Evolutionary conservation across 768 basidiomycete genomes (phyloP).

Genomic region (Daedaleopsis nitida): DNA sequence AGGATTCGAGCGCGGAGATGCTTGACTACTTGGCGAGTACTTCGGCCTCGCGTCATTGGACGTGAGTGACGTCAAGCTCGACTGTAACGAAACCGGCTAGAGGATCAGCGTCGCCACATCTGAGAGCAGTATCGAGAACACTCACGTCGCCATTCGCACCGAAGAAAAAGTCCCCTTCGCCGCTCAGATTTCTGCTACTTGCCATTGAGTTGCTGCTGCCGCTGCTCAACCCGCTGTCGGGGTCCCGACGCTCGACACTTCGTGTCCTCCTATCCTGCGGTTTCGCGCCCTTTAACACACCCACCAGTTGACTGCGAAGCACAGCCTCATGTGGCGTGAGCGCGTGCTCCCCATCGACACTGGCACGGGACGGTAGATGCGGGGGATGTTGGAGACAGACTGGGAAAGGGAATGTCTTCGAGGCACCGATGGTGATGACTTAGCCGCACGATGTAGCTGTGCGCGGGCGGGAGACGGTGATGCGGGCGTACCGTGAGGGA

Average conservation of each 20-base stretch:
- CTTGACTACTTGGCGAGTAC: slow-evolving; percentile 5
- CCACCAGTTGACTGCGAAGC: slow-evolving; percentile 53
- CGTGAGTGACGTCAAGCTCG: slow-evolving; percentile 24
- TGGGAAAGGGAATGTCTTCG: slow-evolving; percentile 18
- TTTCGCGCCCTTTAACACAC: slow-evolving; percentile 43
- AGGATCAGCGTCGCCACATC: slow-evolving; percentile 18
- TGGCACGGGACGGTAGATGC: slow-evolving; percentile 13
- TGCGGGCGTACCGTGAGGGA: slow-evolving; percentile 22
- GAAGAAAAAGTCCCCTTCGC: slow-evolving; percentile 31
- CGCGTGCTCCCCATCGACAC: slow-evolving; percentile 19
- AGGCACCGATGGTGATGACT: slow-evolving; percentile 24
- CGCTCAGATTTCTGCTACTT: slow-evolving; percentile 32
- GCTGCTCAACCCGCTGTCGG: slow-evolving; percentile 25
- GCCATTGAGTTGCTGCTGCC: slow-evolving; percentile 30
- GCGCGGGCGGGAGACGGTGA: slow-evolving; percentile 27
- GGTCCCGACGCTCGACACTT: slow-evolving; percentile 23
- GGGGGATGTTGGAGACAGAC: slow-evolving; percentile 15
- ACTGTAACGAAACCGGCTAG: slow-evolving; percentile 5
- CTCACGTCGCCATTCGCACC: slow-evolving; percentile 25
- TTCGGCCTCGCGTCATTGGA: slow-evolving; percentile 18
- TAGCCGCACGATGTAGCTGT: slow-evolving; percentile 26
- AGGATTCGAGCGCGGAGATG: slow-evolving; percentile 9
- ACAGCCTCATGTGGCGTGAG: slow-evolving; percentile 55
- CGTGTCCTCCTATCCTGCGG: slow-evolving; percentile 21
- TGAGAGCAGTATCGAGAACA: slow-evolving; percentile 1